Evolutionary conservation across 1,139 yeast species (phyloP).

Genomic region (Trichomonascaceae sp.): DNA sequence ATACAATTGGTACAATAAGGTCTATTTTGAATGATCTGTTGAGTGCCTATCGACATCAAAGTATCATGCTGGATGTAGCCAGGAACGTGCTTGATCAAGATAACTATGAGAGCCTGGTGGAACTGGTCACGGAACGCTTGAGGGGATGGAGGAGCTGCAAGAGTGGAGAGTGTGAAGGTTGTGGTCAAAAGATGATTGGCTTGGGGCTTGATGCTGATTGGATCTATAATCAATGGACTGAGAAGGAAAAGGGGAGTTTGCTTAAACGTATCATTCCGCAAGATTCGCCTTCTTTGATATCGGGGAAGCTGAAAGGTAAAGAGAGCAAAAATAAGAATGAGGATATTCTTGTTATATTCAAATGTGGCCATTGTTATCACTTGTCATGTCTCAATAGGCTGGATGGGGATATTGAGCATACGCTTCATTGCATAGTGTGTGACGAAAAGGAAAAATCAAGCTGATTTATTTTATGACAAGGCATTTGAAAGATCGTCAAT

Average conservation of each 20-base stretch:
- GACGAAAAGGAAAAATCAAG: constrained; percentile 9
- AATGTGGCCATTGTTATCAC: constrained; percentile 67
- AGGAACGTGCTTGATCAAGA: constrained; percentile 50
- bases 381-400: constrained; percentile 47
- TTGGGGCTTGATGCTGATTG: constrained; percentile 40
- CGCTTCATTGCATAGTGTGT: constrained; percentile 18
- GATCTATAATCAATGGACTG: constrained; percentile 31
- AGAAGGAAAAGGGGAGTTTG: constrained; percentile 16
- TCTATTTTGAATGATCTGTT: constrained; percentile 57
- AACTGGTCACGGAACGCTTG: constrained; percentile 37
- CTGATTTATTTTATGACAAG: background rate
- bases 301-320: background rate
- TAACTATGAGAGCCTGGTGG: constrained; percentile 42
- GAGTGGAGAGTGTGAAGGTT: constrained; percentile 57
- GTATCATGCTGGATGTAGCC: constrained; percentile 49
- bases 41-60: constrained; percentile 59
- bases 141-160: constrained; percentile 56
- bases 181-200: constrained; percentile 66
- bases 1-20: constrained; percentile 40
- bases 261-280: background rate
- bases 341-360: constrained; percentile 40
- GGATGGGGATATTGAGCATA: constrained; percentile 26
- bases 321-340: constrained; percentile 7
- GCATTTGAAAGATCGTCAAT: constrained; percentile 48
- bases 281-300: background rate